phyloP scores from a whole-genome alignment of 2,329 filamentous ascomycete species.

The Phaeosphaeria sp. region DNA sequence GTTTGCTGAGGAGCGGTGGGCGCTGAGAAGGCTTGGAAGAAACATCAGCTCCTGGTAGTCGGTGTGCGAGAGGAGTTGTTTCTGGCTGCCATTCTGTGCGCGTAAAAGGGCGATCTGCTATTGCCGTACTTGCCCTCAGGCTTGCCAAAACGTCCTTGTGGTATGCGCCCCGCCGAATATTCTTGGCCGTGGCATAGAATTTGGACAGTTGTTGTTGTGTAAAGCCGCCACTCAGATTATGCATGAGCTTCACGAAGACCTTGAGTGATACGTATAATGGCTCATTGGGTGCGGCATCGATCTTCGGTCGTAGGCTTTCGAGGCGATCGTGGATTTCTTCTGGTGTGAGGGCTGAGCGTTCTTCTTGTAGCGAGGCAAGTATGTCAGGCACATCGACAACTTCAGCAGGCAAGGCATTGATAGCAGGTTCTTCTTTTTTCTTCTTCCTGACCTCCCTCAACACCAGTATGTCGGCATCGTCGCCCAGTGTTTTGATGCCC shows the following conservation, averaged over 20 bases:
- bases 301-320: conserved; percentile 37
- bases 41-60: conserved; percentile 32
- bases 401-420: conserved; percentile 8
- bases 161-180: conserved; percentile 22
- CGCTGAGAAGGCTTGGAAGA: conserved; percentile 8
- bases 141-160: conserved; percentile 24
- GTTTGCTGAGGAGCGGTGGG: conserved; percentile 30
- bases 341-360: conserved; percentile 26
- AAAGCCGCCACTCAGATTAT: conserved; percentile 34
- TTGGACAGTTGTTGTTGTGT: conserved; percentile 36
- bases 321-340: conserved; percentile 42
- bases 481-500: conserved; percentile 41
- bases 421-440: neutral
- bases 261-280: conserved; percentile 38
- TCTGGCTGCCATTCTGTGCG: conserved; percentile 45
- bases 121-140: conserved; percentile 19
- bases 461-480: conserved; percentile 45
- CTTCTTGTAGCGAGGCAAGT: conserved; percentile 33
- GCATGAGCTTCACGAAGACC: conserved; percentile 33
- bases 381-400: conserved; percentile 30
- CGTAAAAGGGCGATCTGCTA: conserved; percentile 18
- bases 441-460: conserved; percentile 33
- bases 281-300: conserved; percentile 23
- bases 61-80: conserved; percentile 28
- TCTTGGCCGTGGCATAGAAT: conserved; percentile 39